Evolutionary conservation across 2,329 filamentous ascomycete genomes (phyloP).

Genomic region (Claviceps africana): DNA sequence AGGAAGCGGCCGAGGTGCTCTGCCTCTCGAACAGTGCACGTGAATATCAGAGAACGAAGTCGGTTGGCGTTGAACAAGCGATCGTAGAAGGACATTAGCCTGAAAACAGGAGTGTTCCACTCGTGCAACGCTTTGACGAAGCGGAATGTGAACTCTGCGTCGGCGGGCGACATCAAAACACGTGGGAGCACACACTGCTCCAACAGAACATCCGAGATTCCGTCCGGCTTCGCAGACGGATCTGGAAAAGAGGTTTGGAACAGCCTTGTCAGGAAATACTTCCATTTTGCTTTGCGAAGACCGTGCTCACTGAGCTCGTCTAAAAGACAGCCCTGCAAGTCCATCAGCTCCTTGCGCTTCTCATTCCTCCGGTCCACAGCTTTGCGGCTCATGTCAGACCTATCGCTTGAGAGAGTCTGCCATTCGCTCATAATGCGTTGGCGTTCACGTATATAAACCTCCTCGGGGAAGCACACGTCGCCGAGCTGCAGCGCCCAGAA

Average conservation of each 20-base stretch:
- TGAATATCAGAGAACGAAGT: constrained; percentile 70
- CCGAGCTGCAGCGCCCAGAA: constrained; percentile 86
- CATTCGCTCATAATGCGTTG: constrained; percentile 54
- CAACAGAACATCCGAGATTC: constrained; percentile 61
- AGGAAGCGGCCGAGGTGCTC: constrained; percentile 89
- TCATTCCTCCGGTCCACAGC: constrained; percentile 49
- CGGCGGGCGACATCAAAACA: constrained; percentile 66
- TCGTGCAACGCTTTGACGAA: constrained; percentile 81
- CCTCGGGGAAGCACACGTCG: constrained; percentile 63
- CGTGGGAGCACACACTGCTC: constrained; percentile 90
- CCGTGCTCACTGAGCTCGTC: constrained; percentile 61
- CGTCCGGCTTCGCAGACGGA: constrained; percentile 47
- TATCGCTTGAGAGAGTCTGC: constrained; percentile 52
- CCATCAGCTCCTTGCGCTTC: constrained; percentile 54
- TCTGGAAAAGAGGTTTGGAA: constrained; percentile 67
- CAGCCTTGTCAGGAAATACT: constrained; percentile 57
- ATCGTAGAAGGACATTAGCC: constrained; percentile 70
- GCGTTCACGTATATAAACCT: constrained; percentile 66
- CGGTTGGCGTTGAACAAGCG: constrained; percentile 73
- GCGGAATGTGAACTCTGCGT: constrained; percentile 78
- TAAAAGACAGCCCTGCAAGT: constrained; percentile 54
- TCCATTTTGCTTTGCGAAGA: constrained; percentile 51
- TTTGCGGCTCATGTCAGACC: constrained; percentile 55
- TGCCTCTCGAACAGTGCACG: constrained; percentile 78
- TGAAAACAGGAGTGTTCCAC: constrained; percentile 72